phyloP scores from a whole-genome alignment of 768 basidiomycete genomes.

The Hericium alpestre region DNA sequence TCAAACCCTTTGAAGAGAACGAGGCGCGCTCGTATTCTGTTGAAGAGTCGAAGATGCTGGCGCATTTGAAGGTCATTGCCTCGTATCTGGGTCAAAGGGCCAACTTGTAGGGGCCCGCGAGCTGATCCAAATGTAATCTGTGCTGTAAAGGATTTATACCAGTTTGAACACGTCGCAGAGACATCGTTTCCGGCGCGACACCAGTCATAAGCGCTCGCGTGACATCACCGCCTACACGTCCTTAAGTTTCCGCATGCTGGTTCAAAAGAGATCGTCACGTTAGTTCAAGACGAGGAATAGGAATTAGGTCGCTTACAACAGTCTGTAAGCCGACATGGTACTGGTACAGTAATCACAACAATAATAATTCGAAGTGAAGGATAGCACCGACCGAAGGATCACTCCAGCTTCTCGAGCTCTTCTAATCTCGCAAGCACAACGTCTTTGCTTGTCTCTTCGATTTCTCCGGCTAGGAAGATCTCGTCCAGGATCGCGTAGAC shows the following conservation, averaged over 20 bases:
- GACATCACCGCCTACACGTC: not conserved
- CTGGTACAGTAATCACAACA: not conserved
- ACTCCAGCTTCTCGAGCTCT: conserved; percentile 89
- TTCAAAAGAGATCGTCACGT: too few relatives aligned
- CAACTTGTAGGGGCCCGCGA: too few relatives aligned
- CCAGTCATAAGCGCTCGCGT: not conserved
- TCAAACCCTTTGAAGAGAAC: not conserved
- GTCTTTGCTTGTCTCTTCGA: conserved; percentile 96
- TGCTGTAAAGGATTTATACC: too few relatives aligned
- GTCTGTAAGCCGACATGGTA: too few relatives aligned
- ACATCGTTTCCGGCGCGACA: not conserved
- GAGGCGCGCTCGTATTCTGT: not conserved
- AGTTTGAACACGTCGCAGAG: not conserved
- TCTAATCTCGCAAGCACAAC: conserved; percentile 87
- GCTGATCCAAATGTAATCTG: too few relatives aligned
- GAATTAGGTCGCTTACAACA: too few relatives aligned
- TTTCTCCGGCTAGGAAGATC: conserved; percentile 95
- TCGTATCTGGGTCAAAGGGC: too few relatives aligned
- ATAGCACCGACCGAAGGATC: conserved; percentile 8
- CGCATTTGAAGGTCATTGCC: too few relatives aligned
- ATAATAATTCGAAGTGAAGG: too few relatives aligned
- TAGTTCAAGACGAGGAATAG: too few relatives aligned
- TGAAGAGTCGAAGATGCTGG: not conserved
- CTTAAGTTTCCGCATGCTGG: too few relatives aligned
- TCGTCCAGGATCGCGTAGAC: conserved; percentile 98